phyloP scores from a whole-genome alignment of 257 asterid species.

The Plantago ovata region DNA sequence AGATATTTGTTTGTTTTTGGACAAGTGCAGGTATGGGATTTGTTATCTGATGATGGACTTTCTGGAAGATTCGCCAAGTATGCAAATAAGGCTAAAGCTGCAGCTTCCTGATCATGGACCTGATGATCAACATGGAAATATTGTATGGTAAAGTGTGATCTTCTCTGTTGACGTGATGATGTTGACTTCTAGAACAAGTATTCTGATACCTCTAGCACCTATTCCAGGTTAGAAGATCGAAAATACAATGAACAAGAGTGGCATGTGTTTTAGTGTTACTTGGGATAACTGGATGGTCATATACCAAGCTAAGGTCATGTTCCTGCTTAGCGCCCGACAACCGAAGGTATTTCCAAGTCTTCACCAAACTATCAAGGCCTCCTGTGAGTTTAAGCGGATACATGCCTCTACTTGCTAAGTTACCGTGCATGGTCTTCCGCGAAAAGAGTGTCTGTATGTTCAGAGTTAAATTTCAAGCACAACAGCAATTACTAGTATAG shows the following conservation, averaged over 20 bases:
- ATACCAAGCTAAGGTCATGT: no score
- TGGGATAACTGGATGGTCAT: no score
- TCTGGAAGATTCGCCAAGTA: conserved; percentile 44
- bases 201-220: no score
- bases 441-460: conserved; percentile 1
- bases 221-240: no score
- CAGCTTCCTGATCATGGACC: conserved; percentile 24
- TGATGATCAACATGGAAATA: background rate
- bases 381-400: background rate
- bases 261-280: no score
- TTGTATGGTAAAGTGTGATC: background rate
- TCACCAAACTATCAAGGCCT: background rate
- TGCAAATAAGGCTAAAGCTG: conserved; percentile 18
- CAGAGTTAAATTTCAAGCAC: background rate
- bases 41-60: conserved; percentile 48
- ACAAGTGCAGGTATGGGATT: conserved; percentile 58
- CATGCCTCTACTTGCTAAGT: background rate
- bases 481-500: background rate
- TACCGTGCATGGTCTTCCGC: background rate
- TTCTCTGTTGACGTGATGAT: no score
- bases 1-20: background rate
- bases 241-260: no score
- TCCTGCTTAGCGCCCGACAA: background rate
- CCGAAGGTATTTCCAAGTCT: background rate
- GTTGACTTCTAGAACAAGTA: no score